A percentile compares a stretch with the other conserved stretches of the same genome.
Evolutionary conservation across 2,329 filamentous ascomycete species (phyloP).

Genomic region (Xylariaceae sp.): DNA sequence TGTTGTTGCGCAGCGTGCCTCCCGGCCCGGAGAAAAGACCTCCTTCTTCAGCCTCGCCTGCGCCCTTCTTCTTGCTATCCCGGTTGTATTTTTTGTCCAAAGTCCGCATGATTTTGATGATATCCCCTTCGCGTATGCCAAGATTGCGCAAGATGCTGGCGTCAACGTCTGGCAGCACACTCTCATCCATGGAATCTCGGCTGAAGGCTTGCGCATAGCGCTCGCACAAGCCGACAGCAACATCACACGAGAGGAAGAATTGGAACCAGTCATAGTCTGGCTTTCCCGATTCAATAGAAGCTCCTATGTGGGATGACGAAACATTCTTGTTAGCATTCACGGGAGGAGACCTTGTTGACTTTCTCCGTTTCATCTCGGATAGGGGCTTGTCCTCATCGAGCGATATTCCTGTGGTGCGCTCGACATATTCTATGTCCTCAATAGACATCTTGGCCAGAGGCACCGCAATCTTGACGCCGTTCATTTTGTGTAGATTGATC

Average conservation of each 20-base stretch:
- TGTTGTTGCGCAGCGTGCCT: conserved; percentile 90
- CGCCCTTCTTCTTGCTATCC: conserved; percentile 50
- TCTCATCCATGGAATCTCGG: conserved; percentile 94
- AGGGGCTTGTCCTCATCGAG: conserved; percentile 92
- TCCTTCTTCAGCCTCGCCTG: conserved; percentile 49
- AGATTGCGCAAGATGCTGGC: conserved; percentile 77
- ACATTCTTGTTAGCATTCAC: conserved; percentile 22
- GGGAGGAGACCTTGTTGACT: conserved; percentile 29
- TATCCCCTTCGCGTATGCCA: conserved; percentile 93
- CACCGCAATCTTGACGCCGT: conserved; percentile 97
- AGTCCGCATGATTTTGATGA: conserved; percentile 88
- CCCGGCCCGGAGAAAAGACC: conserved; percentile 90
- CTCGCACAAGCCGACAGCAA: conserved; percentile 89
- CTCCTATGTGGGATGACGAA: conserved; percentile 46
- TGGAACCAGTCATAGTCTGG: conserved; percentile 97
- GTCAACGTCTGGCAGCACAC: conserved; percentile 84
- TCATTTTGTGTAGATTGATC: conserved; percentile 95
- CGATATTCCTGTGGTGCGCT: conserved; percentile 79
- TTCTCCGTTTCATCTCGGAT: conserved; percentile 69
- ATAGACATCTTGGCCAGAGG: conserved; percentile 93
- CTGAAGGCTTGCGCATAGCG: conserved; percentile 86
- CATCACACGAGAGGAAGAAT: conserved; percentile 91
- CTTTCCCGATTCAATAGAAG: conserved; percentile 59
- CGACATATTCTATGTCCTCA: conserved; percentile 92
- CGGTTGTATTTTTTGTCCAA: conserved; percentile 78